Conservation (phyloP, 306 rosid genomes). For the Cicer judaicum region DNA sequence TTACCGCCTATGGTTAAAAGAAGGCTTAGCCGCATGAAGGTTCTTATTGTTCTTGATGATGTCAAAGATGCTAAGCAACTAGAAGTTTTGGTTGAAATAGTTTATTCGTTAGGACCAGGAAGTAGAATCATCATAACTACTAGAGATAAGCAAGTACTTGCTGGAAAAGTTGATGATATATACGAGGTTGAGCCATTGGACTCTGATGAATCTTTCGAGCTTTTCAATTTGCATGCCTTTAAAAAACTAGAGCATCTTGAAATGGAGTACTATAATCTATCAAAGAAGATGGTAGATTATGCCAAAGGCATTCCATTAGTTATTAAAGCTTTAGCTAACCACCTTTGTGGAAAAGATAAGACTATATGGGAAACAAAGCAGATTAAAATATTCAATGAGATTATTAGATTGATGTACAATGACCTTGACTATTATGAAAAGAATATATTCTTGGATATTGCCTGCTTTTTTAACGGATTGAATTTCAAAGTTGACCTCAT, state of each 20-base stretch:
- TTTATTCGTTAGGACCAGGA: background rate
- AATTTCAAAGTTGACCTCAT: background rate
- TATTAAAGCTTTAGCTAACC: conserved; percentile 16
- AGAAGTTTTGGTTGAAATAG: conserved; percentile 3
- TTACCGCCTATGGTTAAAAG: background rate
- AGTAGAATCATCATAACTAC: background rate
- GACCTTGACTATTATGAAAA: background rate
- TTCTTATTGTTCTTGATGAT: conserved; percentile 30
- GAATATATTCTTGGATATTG: background rate
- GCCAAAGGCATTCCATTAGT: conserved; percentile 28
- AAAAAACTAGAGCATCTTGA: background rate
- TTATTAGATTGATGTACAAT: background rate
- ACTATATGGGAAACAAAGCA: conserved; percentile 29
- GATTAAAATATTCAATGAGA: background rate
- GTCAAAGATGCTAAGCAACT: conserved; percentile 1
- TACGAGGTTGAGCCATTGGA: background rate
- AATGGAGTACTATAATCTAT: background rate
- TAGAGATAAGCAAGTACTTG: background rate
- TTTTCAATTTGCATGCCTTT: conserved; percentile 36
- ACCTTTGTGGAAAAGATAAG: background rate
- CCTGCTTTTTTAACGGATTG: conserved; percentile 27
- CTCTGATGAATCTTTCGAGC: background rate
- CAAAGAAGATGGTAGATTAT: background rate
- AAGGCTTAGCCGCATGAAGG: background rate
- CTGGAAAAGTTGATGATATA: background rate